Base-by-base conservation (phyloP, 345 rosid species). In the Acer campestre region DNA sequence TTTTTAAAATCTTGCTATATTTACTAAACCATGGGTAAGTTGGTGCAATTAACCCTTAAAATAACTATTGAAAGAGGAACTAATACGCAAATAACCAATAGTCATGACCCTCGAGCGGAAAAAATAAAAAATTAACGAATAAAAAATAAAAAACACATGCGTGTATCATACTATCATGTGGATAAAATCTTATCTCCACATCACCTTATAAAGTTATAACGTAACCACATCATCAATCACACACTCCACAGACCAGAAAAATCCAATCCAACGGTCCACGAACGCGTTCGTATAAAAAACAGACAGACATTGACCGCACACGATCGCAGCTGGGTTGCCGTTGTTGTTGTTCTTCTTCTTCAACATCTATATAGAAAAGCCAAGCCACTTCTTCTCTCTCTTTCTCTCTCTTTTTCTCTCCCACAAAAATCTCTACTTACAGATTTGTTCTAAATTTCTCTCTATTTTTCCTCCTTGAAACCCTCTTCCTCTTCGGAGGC, bases 401-500 rank as follows among this genome's bases (percentile, higher is more conserved):
- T 69, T 18, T 27, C 27, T 61, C 56, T 61, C 38, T 20, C 10
- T 4, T 11, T 3, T 0, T 5, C 25, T 23, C 38, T 68, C 64
- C 38, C 61, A 14, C 11, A 29, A 12, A 61, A 72, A 23, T 18
- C 75, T 3, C 48, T 17, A 17, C 77, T 11, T 44, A 7, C 9
- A 0, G 46, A 58, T 27, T 69, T 77, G 29, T 74, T 74, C 62
- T 48, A 6, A 74, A 74, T 4, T 11, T 22, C 13, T 74, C 77
- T 67, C 82, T 64, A 38, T 51, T 79, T 71, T 49, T 55, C 67
- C 83, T 67, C 79, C 81, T 70, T 56, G 62, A 51, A 69, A 61
- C 75, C 25, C 75, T 70, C 80, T 80, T 81, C 86, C 80, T 81
- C 70, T 40, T 22, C 14, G 73, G 80, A 70, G 83, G 59, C 78